These are phyloP conservation scores for Suillus sp. DNA, from an alignment of 768 basidiomycete species.

Conservation along the genomic window DNA sequence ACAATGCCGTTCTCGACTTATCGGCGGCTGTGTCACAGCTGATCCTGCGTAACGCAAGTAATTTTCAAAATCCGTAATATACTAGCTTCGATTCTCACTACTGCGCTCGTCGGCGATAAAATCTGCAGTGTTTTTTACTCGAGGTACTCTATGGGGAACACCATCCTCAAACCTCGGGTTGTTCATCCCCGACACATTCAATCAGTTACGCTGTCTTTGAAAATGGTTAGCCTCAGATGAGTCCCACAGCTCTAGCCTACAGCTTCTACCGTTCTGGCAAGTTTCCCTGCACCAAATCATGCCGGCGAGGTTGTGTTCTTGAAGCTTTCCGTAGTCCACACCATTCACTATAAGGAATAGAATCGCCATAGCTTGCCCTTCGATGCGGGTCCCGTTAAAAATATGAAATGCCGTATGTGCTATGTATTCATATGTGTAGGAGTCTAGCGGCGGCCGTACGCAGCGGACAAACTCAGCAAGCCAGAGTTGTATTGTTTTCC, in stretches of 20 bases:
- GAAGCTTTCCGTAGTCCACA: background rate
- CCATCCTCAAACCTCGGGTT: background rate
- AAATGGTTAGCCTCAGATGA: background rate
- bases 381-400: background rate
- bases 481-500: background rate
- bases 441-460: background rate
- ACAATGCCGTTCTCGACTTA: background rate
- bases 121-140: background rate
- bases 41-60: constrained; percentile 6
- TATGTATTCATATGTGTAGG: background rate
- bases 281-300: background rate
- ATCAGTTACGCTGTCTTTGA: background rate
- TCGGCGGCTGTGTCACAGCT: background rate
- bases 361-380: background rate
- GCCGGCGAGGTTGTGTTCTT: background rate
- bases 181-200: background rate
- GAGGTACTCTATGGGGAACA: background rate
- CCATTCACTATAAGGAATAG: background rate
- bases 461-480: background rate
- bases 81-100: background rate
- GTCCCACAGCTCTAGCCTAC: background rate
- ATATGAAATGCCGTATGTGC: constrained; percentile 7
- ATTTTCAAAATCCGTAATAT: background rate
- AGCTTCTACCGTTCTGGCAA: background rate
- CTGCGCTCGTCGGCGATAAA: constrained; percentile 10